Conservation (phyloP, 2,329 filamentous ascomycete genomes). For the Trichoderma brevicompactum region DNA sequence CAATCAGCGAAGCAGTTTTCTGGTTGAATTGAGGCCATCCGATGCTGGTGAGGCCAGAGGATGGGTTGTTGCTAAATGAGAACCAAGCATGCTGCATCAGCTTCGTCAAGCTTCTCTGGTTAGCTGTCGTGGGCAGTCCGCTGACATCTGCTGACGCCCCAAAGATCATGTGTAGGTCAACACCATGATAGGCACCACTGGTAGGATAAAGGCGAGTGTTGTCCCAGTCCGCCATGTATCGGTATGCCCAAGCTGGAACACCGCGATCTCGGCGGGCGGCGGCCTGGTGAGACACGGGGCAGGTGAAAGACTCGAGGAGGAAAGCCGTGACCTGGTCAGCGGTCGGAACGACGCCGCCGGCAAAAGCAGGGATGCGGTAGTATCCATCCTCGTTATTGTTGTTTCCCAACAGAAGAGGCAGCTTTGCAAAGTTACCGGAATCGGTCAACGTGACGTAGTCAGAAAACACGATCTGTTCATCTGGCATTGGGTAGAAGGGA, state of each 20-base stretch:
- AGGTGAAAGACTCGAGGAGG: constrained; percentile 52
- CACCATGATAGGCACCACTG: constrained; percentile 55
- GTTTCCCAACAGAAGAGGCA: constrained; percentile 50
- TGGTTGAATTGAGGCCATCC: constrained; percentile 37
- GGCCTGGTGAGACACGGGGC: constrained; percentile 48
- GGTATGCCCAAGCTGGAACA: constrained; percentile 50
- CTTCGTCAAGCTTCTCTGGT: constrained; percentile 41
- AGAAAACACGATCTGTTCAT: constrained; percentile 47
- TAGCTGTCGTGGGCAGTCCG: constrained; percentile 40
- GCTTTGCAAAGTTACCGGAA: constrained; percentile 44
- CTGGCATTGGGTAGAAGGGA: constrained; percentile 49
- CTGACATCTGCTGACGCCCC: constrained; percentile 47
- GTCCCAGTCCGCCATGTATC: constrained; percentile 55
- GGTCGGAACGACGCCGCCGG: constrained; percentile 45
- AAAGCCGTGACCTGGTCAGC: constrained; percentile 45
- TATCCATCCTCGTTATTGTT: constrained; percentile 54
- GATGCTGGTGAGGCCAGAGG: constrained; percentile 38
- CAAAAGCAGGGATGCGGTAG: constrained; percentile 51
- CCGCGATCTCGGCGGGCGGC: constrained; percentile 40
- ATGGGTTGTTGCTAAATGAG: constrained; percentile 46
- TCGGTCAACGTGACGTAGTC: constrained; percentile 45
- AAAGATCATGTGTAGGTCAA: constrained; percentile 54
- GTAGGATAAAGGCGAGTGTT: constrained; percentile 51
- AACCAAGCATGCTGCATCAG: constrained; percentile 49
- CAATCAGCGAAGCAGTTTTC: constrained; percentile 29